Base-by-base conservation (phyloP, 768 basidiomycete species). In the Cubamyces sp. region DNA sequence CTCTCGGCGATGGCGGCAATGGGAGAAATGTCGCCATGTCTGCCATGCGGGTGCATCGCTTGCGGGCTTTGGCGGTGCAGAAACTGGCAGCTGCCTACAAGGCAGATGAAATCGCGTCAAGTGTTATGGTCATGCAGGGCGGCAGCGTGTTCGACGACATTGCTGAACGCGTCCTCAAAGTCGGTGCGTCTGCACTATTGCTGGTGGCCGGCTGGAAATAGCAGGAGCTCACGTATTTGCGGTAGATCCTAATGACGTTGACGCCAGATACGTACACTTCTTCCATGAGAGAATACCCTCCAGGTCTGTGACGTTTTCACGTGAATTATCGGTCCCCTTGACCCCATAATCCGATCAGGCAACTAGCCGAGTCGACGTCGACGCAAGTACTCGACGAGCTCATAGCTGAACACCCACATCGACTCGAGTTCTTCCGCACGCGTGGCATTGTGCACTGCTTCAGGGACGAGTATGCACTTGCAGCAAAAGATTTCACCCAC, bases 221-320 rank as follows among this genome's bases (percentile, higher is more conserved):
- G 5, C 54, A 34, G 25, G 23, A 12, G 45, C 11, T 34, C 23
- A 37, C 54, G 23, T 49, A 39, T 21, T 6, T 21, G 19, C 39
- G 40, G 15, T 61, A 92, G 93, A 94, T 71, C 90, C 91, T 0
- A 77, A 81, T 64, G 89, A 94, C 66, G 66, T 82, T 9, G 91
- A 94, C 67, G 92, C 93, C 14, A 85, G 82, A 78, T 94, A 95
- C 71, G 92, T 96, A 2, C 89, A 94, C 69, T 96, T 96, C 72
- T 96, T 96, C 75, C 94, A 96, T 68, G 93, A 96, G 71, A 95
- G 94, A 77, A 96, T 96, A 66, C 94, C 94, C 21, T 95, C 94
- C 57, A 82, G 93, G 92, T 94, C 63, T 89, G 93, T 94, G 65
- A n/a, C 19, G 3, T 39, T 19, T 7, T 30, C 39, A 19, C 18